A percentile compares a stretch with the other conserved stretches of the same genome.
phyloP scores from a whole-genome alignment of 306 rosid species.

The Cucumis hystrix region DNA sequence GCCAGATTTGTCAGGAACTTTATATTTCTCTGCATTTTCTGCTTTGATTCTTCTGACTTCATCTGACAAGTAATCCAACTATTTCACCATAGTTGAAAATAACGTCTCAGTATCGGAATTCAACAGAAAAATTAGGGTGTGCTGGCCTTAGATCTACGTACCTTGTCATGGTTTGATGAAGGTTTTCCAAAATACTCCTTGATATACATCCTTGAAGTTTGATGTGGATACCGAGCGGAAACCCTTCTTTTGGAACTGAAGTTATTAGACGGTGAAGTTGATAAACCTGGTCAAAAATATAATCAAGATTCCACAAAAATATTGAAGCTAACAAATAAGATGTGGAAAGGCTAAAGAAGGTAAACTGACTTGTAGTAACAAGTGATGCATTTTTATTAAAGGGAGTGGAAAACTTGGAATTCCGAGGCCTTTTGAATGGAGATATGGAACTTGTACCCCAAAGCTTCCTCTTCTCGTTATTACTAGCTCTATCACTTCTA shows the following conservation, averaged over 20 bases:
- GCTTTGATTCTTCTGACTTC: slow-evolving; percentile 35
- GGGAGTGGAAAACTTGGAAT: slow-evolving; percentile 33
- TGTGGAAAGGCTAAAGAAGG: not conserved
- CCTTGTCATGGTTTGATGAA: slow-evolving; percentile 27
- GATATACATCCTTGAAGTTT: slow-evolving; percentile 34
- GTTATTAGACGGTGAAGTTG: slow-evolving; percentile 31
- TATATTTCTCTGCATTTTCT: slow-evolving; percentile 43
- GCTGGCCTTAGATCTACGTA: slow-evolving; percentile 12
- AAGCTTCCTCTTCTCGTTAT: slow-evolving; percentile 42
- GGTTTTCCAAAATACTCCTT: slow-evolving; percentile 45
- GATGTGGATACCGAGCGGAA: slow-evolving; percentile 55
- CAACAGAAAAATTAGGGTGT: slow-evolving; percentile 1
- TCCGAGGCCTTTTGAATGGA: slow-evolving; percentile 80
- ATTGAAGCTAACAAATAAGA: slow-evolving; percentile 6
- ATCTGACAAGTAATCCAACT: slow-evolving; percentile 30
- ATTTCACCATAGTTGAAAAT: slow-evolving; percentile 19
- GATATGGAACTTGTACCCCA: slow-evolving; percentile 36
- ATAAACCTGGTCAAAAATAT: slow-evolving; percentile 37
- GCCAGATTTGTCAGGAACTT: slow-evolving; percentile 35
- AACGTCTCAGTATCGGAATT: slow-evolving; percentile 15
- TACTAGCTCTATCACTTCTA: slow-evolving; percentile 16
- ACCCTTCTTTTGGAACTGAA: slow-evolving; percentile 41
- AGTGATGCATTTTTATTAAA: slow-evolving; percentile 23
- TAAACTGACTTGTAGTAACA: slow-evolving; percentile 33
- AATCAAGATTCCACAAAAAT: slow-evolving; percentile 12